These are phyloP conservation scores for Lolium multiflorum DNA, from an alignment of 176 grass and related monocot species.

Conservation along the genomic window DNA sequence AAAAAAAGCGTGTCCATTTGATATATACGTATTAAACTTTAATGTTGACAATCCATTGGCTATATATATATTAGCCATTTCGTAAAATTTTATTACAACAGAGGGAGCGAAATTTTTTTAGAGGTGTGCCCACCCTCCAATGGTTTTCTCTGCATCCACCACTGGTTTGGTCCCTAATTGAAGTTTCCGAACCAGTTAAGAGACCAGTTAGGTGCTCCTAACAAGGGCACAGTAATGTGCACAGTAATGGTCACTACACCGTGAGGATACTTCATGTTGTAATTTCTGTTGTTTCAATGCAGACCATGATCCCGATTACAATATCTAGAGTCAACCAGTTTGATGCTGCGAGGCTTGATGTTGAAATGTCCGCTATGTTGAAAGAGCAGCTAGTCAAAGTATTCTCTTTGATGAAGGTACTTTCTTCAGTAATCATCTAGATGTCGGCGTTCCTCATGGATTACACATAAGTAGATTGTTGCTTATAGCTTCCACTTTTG, in stretches of 20 bases:
- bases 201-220: neutral
- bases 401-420: constrained; percentile 94
- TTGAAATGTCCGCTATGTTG: constrained; percentile 97
- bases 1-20: no score
- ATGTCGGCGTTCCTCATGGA: constrained; percentile 9
- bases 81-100: no score
- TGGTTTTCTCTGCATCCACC: no score
- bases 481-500: constrained; percentile 37
- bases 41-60: no score
- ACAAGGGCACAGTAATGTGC: no score
- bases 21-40: no score
- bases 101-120: no score
- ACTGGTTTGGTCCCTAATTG: no score
- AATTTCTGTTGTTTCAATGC: constrained; percentile 25
- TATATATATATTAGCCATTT: no score
- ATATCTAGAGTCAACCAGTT: constrained; percentile 98
- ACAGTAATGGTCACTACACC: neutral
- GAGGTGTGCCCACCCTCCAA: no score
- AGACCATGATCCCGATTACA: constrained; percentile 73
- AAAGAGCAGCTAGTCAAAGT: constrained; percentile 98
- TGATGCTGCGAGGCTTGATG: constrained; percentile 86
- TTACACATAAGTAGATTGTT: neutral
- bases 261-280: neutral
- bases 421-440: constrained; percentile 32
- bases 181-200: neutral